These are phyloP conservation scores for Arthroderma sp. DNA, from an alignment of 2,329 filamentous ascomycete genomes.

Conservation along the genomic window DNA sequence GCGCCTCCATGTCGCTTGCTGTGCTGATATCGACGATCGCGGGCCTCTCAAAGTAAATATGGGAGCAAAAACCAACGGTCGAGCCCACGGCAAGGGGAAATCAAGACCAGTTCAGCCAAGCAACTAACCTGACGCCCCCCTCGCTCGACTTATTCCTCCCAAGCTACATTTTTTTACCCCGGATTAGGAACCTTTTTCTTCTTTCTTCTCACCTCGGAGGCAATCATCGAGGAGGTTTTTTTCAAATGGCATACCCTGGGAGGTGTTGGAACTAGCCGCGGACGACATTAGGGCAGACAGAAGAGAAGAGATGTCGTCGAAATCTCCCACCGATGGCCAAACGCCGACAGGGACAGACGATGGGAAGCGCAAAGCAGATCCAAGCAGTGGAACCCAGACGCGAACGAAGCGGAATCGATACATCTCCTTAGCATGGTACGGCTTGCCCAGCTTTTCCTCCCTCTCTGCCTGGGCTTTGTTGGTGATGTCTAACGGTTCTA, in stretches of 20 bases:
- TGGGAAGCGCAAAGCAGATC: conserved; percentile 33
- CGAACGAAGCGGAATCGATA: conserved; percentile 55
- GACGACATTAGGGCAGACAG: not conserved
- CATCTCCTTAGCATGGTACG: conserved; percentile 53
- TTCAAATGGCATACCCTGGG: not conserved
- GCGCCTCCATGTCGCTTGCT: no score
- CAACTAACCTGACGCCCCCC: not conserved
- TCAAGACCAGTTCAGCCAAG: not conserved
- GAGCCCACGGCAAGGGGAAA: no score
- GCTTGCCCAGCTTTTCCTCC: not conserved
- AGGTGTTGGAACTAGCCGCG: not conserved
- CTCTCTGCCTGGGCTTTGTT: not conserved
- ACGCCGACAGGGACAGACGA: not conserved
- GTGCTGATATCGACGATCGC: not conserved
- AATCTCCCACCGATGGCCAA: not conserved
- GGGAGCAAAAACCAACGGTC: no score
- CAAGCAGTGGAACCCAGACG: conserved; percentile 36
- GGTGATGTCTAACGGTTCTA: not conserved
- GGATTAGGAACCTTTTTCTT: no score
- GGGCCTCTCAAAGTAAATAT: no score
- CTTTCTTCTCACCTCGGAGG: not conserved
- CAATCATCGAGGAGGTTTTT: not conserved
- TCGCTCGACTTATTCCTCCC: not conserved
- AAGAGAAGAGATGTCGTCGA: conserved; percentile 1
- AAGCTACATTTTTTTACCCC: not conserved